Conservation (phyloP, 805 yeast genomes). For the Ogataea haglerorum region DNA sequence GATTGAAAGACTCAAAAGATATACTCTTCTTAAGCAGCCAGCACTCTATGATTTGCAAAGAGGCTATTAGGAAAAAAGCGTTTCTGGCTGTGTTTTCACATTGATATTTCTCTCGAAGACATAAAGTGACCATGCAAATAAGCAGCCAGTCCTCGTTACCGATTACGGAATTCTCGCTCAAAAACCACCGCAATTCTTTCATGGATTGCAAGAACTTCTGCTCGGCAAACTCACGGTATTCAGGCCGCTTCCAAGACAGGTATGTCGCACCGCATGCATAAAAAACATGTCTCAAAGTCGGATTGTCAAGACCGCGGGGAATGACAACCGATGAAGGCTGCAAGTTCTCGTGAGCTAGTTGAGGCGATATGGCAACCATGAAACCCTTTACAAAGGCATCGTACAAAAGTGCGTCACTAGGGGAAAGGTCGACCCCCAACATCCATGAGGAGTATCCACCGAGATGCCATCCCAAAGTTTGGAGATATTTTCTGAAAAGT, state of each 20-base stretch:
- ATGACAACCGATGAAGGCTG: slow-evolving; percentile 40
- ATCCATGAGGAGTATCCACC: slow-evolving; percentile 8
- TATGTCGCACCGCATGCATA: slow-evolving; percentile 39
- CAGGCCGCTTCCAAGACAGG: slow-evolving; percentile 33
- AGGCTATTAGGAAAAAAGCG: no score
- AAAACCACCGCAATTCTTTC: neutral
- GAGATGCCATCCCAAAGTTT: no score
- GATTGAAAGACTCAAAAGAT: no score
- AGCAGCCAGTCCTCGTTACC: neutral
- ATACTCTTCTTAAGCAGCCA: no score
- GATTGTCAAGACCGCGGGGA: slow-evolving; percentile 31
- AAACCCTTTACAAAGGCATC: slow-evolving; percentile 39
- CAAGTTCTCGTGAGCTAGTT: slow-evolving; percentile 37
- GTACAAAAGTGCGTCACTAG: slow-evolving; percentile 23
- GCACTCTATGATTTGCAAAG: no score
- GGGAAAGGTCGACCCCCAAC: slow-evolving; percentile 15
- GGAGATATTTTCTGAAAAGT: no score
- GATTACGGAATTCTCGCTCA: neutral
- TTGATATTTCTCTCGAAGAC: neutral
- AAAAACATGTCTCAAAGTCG: slow-evolving; percentile 29
- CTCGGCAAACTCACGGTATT: slow-evolving; percentile 21
- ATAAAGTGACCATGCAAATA: neutral
- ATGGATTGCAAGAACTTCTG: neutral
- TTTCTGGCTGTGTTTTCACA: neutral
- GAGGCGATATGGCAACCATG: slow-evolving; percentile 40